phyloP scores from a whole-genome alignment of 202 grass and related monocot genomes.

The Dendrocalamus latiflorus region DNA sequence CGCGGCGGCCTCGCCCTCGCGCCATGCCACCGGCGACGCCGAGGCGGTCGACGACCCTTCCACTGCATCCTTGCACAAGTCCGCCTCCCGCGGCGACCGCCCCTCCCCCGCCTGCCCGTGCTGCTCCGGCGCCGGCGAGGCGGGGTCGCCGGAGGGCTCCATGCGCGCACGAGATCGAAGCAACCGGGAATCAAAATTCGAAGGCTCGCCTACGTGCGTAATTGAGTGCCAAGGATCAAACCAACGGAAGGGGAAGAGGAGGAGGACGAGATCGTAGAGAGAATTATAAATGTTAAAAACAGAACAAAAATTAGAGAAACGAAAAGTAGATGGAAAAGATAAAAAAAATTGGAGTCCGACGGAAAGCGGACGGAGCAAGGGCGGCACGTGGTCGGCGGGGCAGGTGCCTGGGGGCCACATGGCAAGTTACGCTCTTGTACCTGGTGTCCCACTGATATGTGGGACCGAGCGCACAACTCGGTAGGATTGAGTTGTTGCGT shows the following conservation, averaged over 20 bases:
- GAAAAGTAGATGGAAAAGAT: not conserved
- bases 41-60: slow-evolving; percentile 19
- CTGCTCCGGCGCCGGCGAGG: slow-evolving; percentile 7
- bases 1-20: not conserved
- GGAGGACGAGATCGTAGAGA: slow-evolving; percentile 30
- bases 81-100: slow-evolving; percentile 17
- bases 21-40: not conserved
- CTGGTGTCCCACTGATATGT: not conserved
- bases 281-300: slow-evolving; percentile 27
- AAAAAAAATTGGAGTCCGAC: not conserved
- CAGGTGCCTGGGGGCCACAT: not conserved
- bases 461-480: not conserved
- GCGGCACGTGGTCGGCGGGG: slow-evolving; percentile 9
- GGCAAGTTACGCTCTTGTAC: no score
- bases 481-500: not conserved
- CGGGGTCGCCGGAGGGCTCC: slow-evolving; percentile 26
- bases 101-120: not conserved
- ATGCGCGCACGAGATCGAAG: slow-evolving; percentile 27
- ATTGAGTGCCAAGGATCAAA: slow-evolving; percentile 33
- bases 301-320: not conserved
- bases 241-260: slow-evolving; percentile 6
- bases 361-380: not conserved
- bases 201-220: not conserved
- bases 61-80: slow-evolving; percentile 31
- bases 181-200: not conserved